Evolutionary conservation across 805 yeast genomes (phyloP).

Genomic region (Saturnispora quitensis): DNA sequence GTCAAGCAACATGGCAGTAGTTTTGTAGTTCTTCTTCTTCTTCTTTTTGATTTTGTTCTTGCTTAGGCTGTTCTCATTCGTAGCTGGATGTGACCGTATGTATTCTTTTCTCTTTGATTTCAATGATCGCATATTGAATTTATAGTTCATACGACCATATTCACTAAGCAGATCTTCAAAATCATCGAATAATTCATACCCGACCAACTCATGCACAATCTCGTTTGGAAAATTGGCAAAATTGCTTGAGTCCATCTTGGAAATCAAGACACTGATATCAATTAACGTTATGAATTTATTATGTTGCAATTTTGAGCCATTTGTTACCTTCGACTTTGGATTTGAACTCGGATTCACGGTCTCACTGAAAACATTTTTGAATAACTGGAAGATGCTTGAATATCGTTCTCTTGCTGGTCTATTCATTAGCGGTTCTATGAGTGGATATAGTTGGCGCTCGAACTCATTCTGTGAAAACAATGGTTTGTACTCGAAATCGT

Average conservation of each 20-base stretch:
- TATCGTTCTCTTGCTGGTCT: slow-evolving; percentile 10
- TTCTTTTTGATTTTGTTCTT: not conserved
- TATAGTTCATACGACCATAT: slow-evolving; percentile 18
- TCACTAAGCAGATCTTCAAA: slow-evolving; percentile 12
- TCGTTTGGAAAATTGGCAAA: slow-evolving; percentile 20
- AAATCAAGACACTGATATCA: slow-evolving; percentile 19
- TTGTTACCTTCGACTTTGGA: not conserved
- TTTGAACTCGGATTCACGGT: slow-evolving; percentile 1
- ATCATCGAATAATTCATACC: slow-evolving; percentile 8
- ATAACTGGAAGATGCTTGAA: slow-evolving; percentile 1
- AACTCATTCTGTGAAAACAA: slow-evolving; percentile 17
- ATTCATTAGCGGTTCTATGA: slow-evolving; percentile 13
- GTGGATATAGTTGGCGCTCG: slow-evolving; percentile 16
- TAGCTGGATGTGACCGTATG: not conserved
- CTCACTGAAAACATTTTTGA: not conserved
- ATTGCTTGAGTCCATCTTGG: slow-evolving; percentile 15
- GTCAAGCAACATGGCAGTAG: slow-evolving; percentile 5
- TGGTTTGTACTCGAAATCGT: slow-evolving; percentile 17
- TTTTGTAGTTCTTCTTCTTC: slow-evolving; percentile 1
- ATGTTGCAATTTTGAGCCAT: slow-evolving; percentile 2
- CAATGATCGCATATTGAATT: slow-evolving; percentile 11
- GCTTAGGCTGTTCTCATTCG: not conserved
- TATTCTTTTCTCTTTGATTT: not conserved
- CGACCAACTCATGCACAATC: slow-evolving; percentile 8
- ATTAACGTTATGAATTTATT: slow-evolving; percentile 18